Percentiles rank a stretch among this genome's conserved stretches.
These are phyloP conservation scores for Mariannaea sp. DNA, from an alignment of 2,329 filamentous ascomycete genomes.

Conservation along the genomic window DNA sequence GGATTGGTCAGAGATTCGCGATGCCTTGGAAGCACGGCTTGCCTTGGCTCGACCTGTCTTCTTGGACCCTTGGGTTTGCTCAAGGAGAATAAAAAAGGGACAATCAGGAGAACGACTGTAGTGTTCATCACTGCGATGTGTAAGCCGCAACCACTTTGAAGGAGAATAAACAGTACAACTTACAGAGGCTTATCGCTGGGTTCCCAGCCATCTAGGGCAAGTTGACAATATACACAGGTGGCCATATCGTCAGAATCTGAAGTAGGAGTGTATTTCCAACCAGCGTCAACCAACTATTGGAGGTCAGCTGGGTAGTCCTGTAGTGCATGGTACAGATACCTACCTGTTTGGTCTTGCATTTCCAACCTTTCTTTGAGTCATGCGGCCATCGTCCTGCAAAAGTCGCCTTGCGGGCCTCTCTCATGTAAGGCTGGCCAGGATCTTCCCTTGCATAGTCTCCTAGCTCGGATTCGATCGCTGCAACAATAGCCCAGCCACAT, in stretches of 20 bases:
- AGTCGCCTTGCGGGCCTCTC: slow-evolving; percentile 78
- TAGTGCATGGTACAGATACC: slow-evolving; percentile 18
- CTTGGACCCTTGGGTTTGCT: slow-evolving; percentile 59
- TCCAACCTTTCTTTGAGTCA: slow-evolving; percentile 85
- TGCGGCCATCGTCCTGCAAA: slow-evolving; percentile 90
- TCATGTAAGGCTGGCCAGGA: slow-evolving; percentile 72
- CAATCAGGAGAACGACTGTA: slow-evolving; percentile 78
- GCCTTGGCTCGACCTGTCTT: slow-evolving; percentile 58
- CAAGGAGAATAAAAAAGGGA: slow-evolving; percentile 76
- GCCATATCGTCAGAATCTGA: slow-evolving; percentile 85
- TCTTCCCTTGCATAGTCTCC: slow-evolving; percentile 71
- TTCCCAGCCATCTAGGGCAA: slow-evolving; percentile 95
- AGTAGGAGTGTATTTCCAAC: slow-evolving; percentile 92
- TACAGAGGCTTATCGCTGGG: slow-evolving; percentile 86
- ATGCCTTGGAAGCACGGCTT: slow-evolving; percentile 69
- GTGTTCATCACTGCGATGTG: slow-evolving; percentile 74
- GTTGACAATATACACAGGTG: slow-evolving; percentile 86
- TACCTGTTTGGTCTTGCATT: slow-evolving; percentile 87
- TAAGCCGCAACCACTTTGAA: slow-evolving; percentile 33
- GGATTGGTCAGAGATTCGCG: slow-evolving; percentile 67
- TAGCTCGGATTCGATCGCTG: slow-evolving; percentile 64
- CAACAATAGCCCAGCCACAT: slow-evolving; percentile 86
- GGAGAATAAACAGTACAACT: slow-evolving; percentile 42
- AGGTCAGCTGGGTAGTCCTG: neutral
- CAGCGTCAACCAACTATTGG: slow-evolving; percentile 78